A percentile compares a stretch with the other conserved stretches of the same genome.
Conservation (phyloP, 2,329 filamentous ascomycete genomes). For the Pseudocercospora pini-densiflorae region DNA sequence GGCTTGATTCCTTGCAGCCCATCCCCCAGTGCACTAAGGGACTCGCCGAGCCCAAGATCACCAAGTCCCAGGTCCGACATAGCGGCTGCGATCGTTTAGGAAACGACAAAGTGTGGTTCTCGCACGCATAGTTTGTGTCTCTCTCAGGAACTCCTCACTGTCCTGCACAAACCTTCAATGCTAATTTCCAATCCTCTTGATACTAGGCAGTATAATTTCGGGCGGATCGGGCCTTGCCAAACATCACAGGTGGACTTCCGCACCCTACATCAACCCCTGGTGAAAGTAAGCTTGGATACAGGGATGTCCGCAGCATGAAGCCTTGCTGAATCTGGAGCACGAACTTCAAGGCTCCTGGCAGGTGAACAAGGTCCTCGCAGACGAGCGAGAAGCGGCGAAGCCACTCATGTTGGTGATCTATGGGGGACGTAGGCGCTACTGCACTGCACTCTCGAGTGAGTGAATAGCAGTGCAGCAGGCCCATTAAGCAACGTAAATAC, state of each 20-base stretch:
- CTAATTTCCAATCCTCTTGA: not conserved
- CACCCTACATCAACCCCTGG: not conserved
- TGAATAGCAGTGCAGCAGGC: no score
- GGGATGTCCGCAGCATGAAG: not conserved
- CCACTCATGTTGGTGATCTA: not conserved
- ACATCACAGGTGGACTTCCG: not conserved
- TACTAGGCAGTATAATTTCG: not conserved
- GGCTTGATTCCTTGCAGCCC: conserved; percentile 4
- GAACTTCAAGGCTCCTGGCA: not conserved
- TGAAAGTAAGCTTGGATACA: not conserved
- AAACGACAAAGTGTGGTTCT: not conserved
- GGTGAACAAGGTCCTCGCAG: not conserved
- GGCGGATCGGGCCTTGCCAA: not conserved
- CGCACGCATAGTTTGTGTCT: not conserved
- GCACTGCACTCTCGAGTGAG: no score
- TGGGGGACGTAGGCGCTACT: no score
- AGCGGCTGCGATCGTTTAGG: not conserved
- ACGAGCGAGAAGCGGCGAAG: not conserved
- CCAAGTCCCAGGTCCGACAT: conserved; percentile 5
- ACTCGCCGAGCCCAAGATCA: conserved; percentile 10
- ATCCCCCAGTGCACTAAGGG: conserved; percentile 3
- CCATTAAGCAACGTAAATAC: no score
- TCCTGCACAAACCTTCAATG: not conserved
- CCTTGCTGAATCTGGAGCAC: not conserved
- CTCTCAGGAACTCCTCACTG: not conserved